Evolutionary conservation across 805 yeast species (phyloP).

Genomic region (Monosporozyma unispora): DNA sequence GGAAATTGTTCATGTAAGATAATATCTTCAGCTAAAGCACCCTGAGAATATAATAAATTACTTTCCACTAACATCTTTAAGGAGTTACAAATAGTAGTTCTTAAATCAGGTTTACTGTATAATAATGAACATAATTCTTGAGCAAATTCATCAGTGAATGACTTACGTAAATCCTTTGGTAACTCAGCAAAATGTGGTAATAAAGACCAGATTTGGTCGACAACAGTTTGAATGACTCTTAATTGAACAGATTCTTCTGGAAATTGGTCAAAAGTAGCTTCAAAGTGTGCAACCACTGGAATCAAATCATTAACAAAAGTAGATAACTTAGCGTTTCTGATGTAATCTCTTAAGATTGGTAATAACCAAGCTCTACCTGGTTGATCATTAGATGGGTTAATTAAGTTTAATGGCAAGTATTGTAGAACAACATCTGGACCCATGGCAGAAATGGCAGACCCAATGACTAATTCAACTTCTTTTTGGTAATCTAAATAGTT

Average conservation of each 20-base stretch:
- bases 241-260: conserved; percentile 54
- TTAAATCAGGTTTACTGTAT: conserved; percentile 63
- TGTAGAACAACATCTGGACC: conserved; percentile 82
- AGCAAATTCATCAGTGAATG: conserved; percentile 74
- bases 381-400: conserved; percentile 39
- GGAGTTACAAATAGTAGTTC: conserved; percentile 78
- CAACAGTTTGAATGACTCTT: conserved; percentile 74
- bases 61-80: conserved; percentile 71
- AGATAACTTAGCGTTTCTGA: conserved; percentile 57
- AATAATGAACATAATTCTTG: conserved; percentile 61
- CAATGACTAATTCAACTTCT: conserved; percentile 73
- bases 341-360: conserved; percentile 82
- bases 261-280: conserved; percentile 36
- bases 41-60: conserved; percentile 46
- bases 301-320: conserved; percentile 55
- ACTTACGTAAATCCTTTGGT: conserved; percentile 58
- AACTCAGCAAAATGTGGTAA: conserved; percentile 83
- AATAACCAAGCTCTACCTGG: conserved; percentile 95
- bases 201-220: conserved; percentile 88
- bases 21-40: conserved; percentile 47
- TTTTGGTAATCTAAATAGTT: conserved; percentile 48
- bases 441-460: conserved; percentile 65
- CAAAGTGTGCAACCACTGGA: conserved; percentile 55
- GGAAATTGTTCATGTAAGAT: conserved; percentile 57
- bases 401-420: conserved; percentile 70